phyloP scores from a whole-genome alignment of 2,329 filamentous ascomycete genomes.

The Beauveria caledonica region DNA sequence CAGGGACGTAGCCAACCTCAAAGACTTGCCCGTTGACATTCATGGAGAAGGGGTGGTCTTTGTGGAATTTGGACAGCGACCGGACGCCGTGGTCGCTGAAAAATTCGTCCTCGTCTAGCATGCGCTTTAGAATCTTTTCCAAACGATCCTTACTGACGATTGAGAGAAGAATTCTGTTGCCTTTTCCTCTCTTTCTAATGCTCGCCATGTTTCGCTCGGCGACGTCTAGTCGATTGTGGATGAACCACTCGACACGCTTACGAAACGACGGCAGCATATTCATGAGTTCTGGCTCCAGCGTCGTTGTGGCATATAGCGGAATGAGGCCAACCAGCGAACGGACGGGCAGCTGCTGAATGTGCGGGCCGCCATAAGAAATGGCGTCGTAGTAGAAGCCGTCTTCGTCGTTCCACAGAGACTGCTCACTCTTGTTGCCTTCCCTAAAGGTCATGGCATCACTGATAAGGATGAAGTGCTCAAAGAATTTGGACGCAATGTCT shows the following conservation, averaged over 20 bases:
- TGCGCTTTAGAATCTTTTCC: constrained; percentile 77
- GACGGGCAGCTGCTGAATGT: constrained; percentile 86
- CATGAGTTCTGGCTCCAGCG: constrained; percentile 86
- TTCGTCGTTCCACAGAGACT: constrained; percentile 91
- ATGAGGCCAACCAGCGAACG: constrained; percentile 89
- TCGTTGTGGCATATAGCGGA: constrained; percentile 84
- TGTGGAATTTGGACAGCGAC: constrained; percentile 85
- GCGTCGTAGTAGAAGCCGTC: constrained; percentile 99
- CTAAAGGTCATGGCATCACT: constrained; percentile 93
- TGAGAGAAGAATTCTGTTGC: constrained; percentile 76
- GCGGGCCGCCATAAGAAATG: constrained; percentile 91
- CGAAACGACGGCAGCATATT: constrained; percentile 90
- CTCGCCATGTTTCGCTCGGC: constrained; percentile 92
- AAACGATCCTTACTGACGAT: constrained; percentile 91
- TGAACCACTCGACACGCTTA: constrained; percentile 88
- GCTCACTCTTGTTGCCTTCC: constrained; percentile 59
- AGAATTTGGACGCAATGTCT: constrained; percentile 96
- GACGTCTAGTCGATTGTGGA: constrained; percentile 76
- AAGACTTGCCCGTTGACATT: constrained; percentile 89
- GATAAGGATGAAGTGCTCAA: constrained; percentile 97
- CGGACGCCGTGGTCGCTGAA: constrained; percentile 83
- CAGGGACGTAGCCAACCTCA: constrained; percentile 80
- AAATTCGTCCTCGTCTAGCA: constrained; percentile 93
- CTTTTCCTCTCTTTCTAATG: constrained; percentile 84
- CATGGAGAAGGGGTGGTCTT: constrained; percentile 88